These are phyloP conservation scores for Coemansia sp. DNA, from an alignment of 192 early-diverging fungal species.

Conservation along the genomic window DNA sequence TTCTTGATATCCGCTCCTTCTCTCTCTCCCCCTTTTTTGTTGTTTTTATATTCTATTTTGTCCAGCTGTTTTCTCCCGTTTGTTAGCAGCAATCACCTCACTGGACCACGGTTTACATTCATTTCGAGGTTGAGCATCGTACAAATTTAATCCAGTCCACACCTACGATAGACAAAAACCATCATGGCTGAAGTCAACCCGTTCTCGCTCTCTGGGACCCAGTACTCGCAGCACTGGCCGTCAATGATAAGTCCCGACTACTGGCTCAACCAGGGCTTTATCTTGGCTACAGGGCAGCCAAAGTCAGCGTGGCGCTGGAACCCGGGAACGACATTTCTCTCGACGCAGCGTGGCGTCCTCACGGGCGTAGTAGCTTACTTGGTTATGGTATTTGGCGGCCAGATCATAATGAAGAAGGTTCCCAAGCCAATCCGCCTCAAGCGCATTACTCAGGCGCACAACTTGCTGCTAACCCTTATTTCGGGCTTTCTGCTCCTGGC, in stretches of 20 bases:
- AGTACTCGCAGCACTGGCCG: slow-evolving; percentile 55
- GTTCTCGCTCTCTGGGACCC: slow-evolving; percentile 52
- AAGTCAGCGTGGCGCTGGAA: slow-evolving; percentile 55
- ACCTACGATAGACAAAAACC: neutral
- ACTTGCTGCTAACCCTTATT: slow-evolving; percentile 70
- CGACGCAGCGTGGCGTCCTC: slow-evolving; percentile 52
- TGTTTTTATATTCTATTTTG: slow-evolving; percentile 6
- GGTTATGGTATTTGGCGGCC: slow-evolving; percentile 78
- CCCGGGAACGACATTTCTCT: slow-evolving; percentile 49
- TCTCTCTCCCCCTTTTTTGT: neutral
- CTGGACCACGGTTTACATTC: slow-evolving; percentile 1
- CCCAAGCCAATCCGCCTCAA: slow-evolving; percentile 56
- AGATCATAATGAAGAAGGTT: slow-evolving; percentile 63
- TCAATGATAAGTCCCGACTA: slow-evolving; percentile 55
- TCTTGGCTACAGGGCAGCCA: slow-evolving; percentile 46
- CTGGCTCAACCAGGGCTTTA: slow-evolving; percentile 54
- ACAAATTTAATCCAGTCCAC: neutral
- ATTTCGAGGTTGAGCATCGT: slow-evolving; percentile 2
- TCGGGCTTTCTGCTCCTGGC: slow-evolving; percentile 72
- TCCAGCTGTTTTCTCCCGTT: neutral
- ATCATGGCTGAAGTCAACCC: slow-evolving; percentile 45
- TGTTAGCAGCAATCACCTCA: neutral
- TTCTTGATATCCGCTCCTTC: slow-evolving; percentile 1
- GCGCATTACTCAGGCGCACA: slow-evolving; percentile 76
- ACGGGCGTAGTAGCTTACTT: slow-evolving; percentile 63